Conservation (phyloP, 129 eudicot species). For the Chrysanthemum seticuspe region DNA sequence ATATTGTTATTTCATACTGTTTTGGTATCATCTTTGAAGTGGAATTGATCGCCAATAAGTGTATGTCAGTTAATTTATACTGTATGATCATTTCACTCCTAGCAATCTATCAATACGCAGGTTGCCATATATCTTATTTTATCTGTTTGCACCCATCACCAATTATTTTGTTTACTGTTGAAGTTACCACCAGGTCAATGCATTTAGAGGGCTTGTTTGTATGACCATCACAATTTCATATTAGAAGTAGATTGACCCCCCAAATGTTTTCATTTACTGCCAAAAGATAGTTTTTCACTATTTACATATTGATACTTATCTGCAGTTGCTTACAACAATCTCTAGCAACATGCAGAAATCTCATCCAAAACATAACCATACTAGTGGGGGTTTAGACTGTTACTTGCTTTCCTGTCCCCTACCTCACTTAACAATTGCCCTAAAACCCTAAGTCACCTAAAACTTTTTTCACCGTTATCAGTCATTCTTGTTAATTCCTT, state of each 20-base stretch:
- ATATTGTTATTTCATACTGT: no score
- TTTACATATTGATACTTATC: slow-evolving; percentile 2
- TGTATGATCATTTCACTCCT: no score
- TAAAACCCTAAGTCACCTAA: slow-evolving; percentile 12
- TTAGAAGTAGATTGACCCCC: background rate
- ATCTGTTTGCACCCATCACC: no score
- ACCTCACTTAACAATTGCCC: slow-evolving; percentile 3
- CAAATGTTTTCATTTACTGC: slow-evolving; percentile 10
- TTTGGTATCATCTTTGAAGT: no score
- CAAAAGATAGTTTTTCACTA: slow-evolving; percentile 1
- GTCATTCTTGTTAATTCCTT: slow-evolving; percentile 18
- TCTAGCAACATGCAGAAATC: background rate
- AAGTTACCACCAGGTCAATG: no score
- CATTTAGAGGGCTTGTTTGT: background rate
- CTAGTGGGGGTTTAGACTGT: background rate
- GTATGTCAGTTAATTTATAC: no score
- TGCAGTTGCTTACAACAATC: slow-evolving; percentile 2
- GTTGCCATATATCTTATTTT: no score
- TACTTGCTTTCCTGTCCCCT: background rate
- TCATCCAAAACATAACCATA: background rate
- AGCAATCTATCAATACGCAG: no score
- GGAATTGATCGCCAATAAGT: no score
- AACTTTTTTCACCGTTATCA: slow-evolving; percentile 11
- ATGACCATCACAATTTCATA: background rate
- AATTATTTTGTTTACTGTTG: no score